Evolutionary conservation across 2,329 filamentous ascomycete species (phyloP), one percentile per base, ranked within the genome.

Genomic region (Stromatinia cepivora): DNA sequence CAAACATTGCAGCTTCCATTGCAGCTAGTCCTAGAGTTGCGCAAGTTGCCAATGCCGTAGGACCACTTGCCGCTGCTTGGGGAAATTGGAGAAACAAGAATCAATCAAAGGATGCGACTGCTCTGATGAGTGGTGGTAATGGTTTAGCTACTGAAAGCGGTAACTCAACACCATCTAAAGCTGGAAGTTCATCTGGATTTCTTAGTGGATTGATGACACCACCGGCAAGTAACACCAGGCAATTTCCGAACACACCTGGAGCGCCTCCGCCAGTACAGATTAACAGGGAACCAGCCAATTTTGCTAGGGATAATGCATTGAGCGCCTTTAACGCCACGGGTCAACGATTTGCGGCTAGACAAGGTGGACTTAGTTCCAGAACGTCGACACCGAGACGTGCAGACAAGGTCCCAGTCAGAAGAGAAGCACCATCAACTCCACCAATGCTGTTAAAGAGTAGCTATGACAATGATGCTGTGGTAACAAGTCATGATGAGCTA

Each of bases 121-220:
- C 76, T 70, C 71, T 74, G 71, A 69, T 20, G 48, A 66, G 48
- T 59, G 53, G 31, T 53, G 45, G 42, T 3, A 39, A n/a, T 11
- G 69, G 76, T 77, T 52, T 79, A 10, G 5, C 11, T n/a, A 66
- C 17, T 3, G 25, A n/a, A n/a, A 59, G 54, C 25, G 63, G 78
- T 36, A 68, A 28, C 28, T 69, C 66, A 17, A 76, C 73, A 20
- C 72, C 70, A 10, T 73, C 70, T 8, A 74, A 72, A 42, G 70
- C 58, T 36, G 80, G 82, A 52, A 78, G 79, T 0, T 79, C 82
- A 4, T 84, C 89, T 2, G 87, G 84, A 62, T 90, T 93, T 71
- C 83, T 94, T 28, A 90, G 90, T 0, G 94, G 94, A 1, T 87
- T 97, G 31, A 85, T 97, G 83, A 97, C 94, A 1, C 94, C 94